A percentile compares a stretch with the other conserved stretches of the same genome.
Conservation (phyloP, 345 rosid genomes). For the Microthlaspi erraticum region DNA sequence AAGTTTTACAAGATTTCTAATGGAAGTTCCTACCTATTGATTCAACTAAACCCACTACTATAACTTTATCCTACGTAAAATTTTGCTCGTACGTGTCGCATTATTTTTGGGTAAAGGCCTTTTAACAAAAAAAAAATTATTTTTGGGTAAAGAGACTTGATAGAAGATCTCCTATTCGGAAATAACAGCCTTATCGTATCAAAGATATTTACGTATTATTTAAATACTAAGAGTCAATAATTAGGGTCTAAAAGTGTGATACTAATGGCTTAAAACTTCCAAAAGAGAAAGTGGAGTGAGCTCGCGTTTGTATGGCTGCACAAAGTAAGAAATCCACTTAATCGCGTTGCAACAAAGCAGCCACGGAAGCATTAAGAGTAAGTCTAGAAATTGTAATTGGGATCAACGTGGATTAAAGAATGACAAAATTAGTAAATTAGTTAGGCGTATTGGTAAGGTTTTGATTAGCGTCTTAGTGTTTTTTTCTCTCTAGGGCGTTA, state of each 20-base stretch:
- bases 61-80: slow-evolving; percentile 23
- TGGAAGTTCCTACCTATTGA: background rate
- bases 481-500: background rate
- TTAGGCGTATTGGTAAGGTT: slow-evolving; percentile 1
- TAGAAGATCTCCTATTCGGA: background rate
- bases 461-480: background rate
- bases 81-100: slow-evolving; percentile 25
- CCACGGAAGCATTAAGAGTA: slow-evolving; percentile 22
- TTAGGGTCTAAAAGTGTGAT: background rate
- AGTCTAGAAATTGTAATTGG: background rate
- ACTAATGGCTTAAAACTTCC: background rate
- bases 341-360: slow-evolving; percentile 8
- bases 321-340: slow-evolving; percentile 3
- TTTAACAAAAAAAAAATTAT: no score
- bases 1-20: slow-evolving; percentile 27
- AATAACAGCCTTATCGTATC: background rate
- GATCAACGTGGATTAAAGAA: slow-evolving; percentile 24
- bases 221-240: background rate
- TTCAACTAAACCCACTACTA: slow-evolving; percentile 27
- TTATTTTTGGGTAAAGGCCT: slow-evolving; percentile 2
- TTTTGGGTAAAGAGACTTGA: slow-evolving; percentile 20
- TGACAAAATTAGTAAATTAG: background rate
- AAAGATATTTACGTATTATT: background rate
- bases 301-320: background rate
- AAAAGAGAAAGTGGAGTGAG: background rate